Base-by-base conservation (phyloP, 306 rosid genomes). In the Ormosia semicastrata region DNA sequence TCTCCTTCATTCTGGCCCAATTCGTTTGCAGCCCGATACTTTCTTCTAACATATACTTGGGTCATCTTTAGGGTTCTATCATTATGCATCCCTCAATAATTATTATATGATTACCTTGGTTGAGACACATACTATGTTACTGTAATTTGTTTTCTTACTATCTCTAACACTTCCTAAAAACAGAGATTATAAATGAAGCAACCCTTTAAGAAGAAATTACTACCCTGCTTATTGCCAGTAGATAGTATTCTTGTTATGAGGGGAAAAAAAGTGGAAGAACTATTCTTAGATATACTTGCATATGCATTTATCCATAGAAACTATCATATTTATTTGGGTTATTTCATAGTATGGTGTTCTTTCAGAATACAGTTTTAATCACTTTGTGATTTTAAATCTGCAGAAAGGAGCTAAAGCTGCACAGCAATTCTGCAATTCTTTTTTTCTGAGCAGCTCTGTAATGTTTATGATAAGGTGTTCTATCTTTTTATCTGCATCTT, bases 351-450 rank as follows among this genome's bases (percentile, higher is more conserved):
- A 68, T 64, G 62, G 56, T 72, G 14, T 80, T 69, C 52, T 73
- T 82, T 41, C 43, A 43, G 40, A 54, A 13, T 32, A 32, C 32
- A 54, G 36, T 49, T 39, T 77, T 81, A 69, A 60, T 72, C 67
- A 24, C 64, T 54, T 60, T 44, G 37, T 57, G 40, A 75, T 46
- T 78, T 73, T 63, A 77, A 58, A 82, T 85, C 32, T 88, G 85
- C 92, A 94, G 95, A 91, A 77, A 88, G 99, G 99, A 87, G 53
- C 84, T 75, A 91, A 86, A 83, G 97, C 97, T 53, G 98, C 98
- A 7, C 93, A 87, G 29, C 86, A 84, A 57, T 95, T 95, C 86
- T 95, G 99, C 89, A 87, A 57, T 86, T 90, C 93, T 37, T 82
- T 88, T 82, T 95, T 93, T 78, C 65, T 93, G 83, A 95, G 93